Conservation (phyloP, 371 early-diverging fungal species). For the Mucor plumbeus region DNA sequence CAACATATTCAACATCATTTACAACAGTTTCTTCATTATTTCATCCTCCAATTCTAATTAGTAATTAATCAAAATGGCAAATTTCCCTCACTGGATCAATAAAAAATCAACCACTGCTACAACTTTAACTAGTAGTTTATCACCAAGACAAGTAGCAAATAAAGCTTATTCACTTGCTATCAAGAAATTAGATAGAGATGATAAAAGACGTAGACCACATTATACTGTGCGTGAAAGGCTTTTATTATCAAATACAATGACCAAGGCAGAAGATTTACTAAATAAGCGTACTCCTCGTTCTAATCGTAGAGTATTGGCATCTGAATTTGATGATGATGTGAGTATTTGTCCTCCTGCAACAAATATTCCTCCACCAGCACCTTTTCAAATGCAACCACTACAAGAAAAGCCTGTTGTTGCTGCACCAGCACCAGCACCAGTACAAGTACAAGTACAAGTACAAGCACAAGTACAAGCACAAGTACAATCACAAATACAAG, state of each 20-base stretch:
- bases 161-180: conserved; percentile 40
- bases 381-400: neutral
- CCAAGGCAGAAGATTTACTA: conserved; percentile 40
- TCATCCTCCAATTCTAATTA: conserved; percentile 35
- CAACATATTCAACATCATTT: conserved; percentile 29
- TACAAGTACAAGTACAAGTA: neutral
- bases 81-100: conserved; percentile 32
- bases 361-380: conserved; percentile 3
- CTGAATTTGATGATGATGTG: conserved; percentile 30
- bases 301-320: conserved; percentile 37
- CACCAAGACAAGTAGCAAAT: conserved; percentile 49
- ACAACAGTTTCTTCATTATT: conserved; percentile 33
- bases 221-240: conserved; percentile 47
- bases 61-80: conserved; percentile 25
- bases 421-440: neutral
- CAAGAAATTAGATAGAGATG: conserved; percentile 49
- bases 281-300: conserved; percentile 37
- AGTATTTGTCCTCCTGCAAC: conserved; percentile 18
- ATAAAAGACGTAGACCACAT: conserved; percentile 37
- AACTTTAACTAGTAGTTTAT: conserved; percentile 22
- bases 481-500: neutral
- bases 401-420: neutral
- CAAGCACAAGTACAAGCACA: neutral
- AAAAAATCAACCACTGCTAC: conserved; percentile 18
- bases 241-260: conserved; percentile 41